Conservation (phyloP, 352 stramenopile species). For the Blastocystis sp. region DNA sequence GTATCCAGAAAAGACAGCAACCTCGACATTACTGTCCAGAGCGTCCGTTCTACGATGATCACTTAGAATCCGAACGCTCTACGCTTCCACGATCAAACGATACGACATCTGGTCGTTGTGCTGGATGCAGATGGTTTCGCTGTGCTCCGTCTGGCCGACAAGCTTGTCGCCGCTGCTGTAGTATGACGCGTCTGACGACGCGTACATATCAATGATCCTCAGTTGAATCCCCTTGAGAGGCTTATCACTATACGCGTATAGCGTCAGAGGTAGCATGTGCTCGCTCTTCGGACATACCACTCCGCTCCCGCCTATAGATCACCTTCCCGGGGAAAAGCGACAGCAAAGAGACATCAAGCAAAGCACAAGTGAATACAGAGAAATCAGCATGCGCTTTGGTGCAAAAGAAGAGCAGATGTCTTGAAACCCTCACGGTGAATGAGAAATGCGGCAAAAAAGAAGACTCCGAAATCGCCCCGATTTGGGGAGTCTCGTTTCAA, state of each 20-base stretch:
- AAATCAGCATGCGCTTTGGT: background rate
- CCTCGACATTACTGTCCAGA: conserved; percentile 31
- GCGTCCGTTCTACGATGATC: background rate
- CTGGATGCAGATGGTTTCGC: conserved; percentile 23
- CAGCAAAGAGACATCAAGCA: background rate
- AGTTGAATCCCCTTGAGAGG: background rate
- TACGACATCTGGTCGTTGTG: conserved; percentile 65
- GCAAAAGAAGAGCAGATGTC: background rate
- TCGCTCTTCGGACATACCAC: conserved; percentile 35
- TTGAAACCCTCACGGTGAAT: background rate
- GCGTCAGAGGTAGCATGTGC: conserved; percentile 10
- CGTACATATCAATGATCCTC: conserved; percentile 2
- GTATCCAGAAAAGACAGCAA: conserved; percentile 55
- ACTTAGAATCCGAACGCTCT: background rate
- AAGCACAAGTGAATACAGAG: background rate
- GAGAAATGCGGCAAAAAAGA: background rate
- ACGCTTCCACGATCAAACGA: conserved; percentile 26
- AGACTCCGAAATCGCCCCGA: background rate
- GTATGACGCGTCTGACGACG: conserved; percentile 20
- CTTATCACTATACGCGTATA: conserved; percentile 6
- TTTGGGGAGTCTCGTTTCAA: background rate
- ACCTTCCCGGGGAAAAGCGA: conserved; percentile 14
- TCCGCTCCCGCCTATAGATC: background rate
- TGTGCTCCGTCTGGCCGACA: conserved; percentile 37
- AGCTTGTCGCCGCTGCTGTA: conserved; percentile 40